Evolutionary conservation across 1,284 basidiomycete species (phyloP).

Genomic region (Leucoagaricus sp.): DNA sequence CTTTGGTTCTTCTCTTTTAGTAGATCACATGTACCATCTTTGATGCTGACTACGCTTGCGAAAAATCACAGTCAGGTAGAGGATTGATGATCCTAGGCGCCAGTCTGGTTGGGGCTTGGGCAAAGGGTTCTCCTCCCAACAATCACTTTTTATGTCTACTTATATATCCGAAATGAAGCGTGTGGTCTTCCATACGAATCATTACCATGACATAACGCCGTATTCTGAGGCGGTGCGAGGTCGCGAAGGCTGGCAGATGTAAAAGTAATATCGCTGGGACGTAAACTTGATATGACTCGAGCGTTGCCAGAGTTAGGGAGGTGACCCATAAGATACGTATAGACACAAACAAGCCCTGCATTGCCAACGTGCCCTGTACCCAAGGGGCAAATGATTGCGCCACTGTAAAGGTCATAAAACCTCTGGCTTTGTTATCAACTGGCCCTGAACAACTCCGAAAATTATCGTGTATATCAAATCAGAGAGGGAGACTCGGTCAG

Average conservation of each 20-base stretch:
- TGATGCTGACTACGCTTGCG: conserved; percentile 15
- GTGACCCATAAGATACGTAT: too few species aligned
- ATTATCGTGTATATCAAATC: conserved; percentile 5
- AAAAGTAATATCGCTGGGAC: background rate
- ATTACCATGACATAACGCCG: background rate
- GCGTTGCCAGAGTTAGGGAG: background rate
- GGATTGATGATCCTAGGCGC: conserved; percentile 5
- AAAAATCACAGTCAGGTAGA: conserved; percentile 8
- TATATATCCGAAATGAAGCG: conserved; percentile 4
- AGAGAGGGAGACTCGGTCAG: background rate
- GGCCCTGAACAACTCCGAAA: background rate
- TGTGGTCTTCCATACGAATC: conserved; percentile 8
- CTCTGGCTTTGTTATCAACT: background rate
- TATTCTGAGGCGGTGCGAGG: background rate
- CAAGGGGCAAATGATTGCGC: conserved; percentile 1
- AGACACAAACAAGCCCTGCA: too few species aligned
- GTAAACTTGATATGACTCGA: background rate
- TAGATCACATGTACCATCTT: conserved; percentile 9
- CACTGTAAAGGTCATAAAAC: background rate
- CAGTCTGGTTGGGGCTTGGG: conserved; percentile 14
- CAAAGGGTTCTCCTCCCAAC: conserved; percentile 14
- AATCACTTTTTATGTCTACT: background rate
- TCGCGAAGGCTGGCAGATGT: background rate
- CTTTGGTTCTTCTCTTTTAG: conserved; percentile 6
- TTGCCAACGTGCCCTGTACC: background rate